These are phyloP conservation scores for Quercus bicolor DNA, from an alignment of 306 rosid species.

Conservation along the genomic window DNA sequence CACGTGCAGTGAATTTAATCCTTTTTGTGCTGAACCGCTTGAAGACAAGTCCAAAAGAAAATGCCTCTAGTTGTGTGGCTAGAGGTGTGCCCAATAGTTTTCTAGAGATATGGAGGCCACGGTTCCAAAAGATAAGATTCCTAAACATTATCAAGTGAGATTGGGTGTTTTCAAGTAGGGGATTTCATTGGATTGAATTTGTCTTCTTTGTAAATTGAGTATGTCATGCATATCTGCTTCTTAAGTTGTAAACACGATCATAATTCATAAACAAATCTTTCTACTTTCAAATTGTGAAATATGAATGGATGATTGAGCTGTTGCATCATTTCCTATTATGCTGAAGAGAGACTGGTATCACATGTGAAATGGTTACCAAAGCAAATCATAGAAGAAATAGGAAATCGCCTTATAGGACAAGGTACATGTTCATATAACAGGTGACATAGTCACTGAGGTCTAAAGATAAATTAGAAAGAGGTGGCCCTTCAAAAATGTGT, in stretches of 20 bases:
- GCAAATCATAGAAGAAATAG: neutral
- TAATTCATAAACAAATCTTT: neutral
- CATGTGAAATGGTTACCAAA: constrained; percentile 12
- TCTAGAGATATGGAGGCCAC: neutral
- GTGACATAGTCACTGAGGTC: constrained; percentile 23
- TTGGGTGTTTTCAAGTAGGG: constrained; percentile 4
- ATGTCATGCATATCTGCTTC: neutral
- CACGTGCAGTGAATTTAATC: constrained; percentile 2
- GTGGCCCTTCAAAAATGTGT: constrained; percentile 18
- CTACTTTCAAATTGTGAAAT: neutral
- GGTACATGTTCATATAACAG: constrained; percentile 8
- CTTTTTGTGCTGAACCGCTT: neutral
- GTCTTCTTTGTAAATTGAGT: constrained; percentile 8
- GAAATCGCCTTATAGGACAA: constrained; percentile 38
- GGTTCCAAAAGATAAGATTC: constrained; percentile 18
- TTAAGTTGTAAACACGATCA: neutral
- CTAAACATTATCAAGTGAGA: neutral
- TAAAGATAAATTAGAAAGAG: constrained; percentile 8
- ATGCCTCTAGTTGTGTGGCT: constrained; percentile 12
- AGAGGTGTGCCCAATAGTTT: neutral
- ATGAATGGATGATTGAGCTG: neutral
- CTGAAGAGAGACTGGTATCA: neutral
- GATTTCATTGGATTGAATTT: constrained; percentile 5
- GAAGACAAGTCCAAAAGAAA: constrained; percentile 13
- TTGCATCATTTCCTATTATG: neutral